Evolutionary conservation across 1,139 yeast genomes (phyloP).

Genomic region (Ogataea hybrid): DNA sequence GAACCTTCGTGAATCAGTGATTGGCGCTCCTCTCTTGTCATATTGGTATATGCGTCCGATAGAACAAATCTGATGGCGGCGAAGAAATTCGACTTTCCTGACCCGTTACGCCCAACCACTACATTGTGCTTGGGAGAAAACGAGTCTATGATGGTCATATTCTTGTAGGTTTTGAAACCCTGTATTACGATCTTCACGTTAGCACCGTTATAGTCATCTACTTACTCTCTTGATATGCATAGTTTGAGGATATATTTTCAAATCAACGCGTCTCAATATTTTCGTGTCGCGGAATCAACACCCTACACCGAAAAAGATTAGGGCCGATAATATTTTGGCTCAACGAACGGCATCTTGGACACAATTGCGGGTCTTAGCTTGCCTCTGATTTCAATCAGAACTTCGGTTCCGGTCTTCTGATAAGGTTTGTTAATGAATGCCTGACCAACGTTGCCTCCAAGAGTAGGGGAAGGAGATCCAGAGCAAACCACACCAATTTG

Average conservation of each 20-base stretch:
- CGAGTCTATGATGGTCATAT: constrained; percentile 72
- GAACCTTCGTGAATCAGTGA: constrained; percentile 89
- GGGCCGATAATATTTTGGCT: constrained; percentile 62
- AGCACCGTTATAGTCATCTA: background rate
- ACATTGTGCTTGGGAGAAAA: constrained; percentile 85
- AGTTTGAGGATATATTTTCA: background rate
- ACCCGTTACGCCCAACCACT: constrained; percentile 93
- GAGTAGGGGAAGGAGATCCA: constrained; percentile 87
- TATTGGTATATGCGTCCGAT: constrained; percentile 85
- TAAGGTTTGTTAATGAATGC: constrained; percentile 77
- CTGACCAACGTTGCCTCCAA: constrained; percentile 89
- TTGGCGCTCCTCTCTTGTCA: constrained; percentile 87
- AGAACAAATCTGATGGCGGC: constrained; percentile 93
- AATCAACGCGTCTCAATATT: constrained; percentile 7
- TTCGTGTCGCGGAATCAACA: constrained; percentile 2
- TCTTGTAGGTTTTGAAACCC: constrained; percentile 93
- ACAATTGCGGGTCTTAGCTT: constrained; percentile 74
- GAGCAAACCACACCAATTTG: constrained; percentile 79
- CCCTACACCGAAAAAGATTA: constrained; percentile 1
- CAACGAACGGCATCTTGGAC: constrained; percentile 81
- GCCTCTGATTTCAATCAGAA: constrained; percentile 78
- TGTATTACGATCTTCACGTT: constrained; percentile 60
- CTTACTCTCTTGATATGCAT: constrained; percentile 35
- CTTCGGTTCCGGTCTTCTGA: constrained; percentile 72
- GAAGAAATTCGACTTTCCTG: constrained; percentile 95